phyloP scores from a whole-genome alignment of 306 rosid species.

The Prosopis cineraria region DNA sequence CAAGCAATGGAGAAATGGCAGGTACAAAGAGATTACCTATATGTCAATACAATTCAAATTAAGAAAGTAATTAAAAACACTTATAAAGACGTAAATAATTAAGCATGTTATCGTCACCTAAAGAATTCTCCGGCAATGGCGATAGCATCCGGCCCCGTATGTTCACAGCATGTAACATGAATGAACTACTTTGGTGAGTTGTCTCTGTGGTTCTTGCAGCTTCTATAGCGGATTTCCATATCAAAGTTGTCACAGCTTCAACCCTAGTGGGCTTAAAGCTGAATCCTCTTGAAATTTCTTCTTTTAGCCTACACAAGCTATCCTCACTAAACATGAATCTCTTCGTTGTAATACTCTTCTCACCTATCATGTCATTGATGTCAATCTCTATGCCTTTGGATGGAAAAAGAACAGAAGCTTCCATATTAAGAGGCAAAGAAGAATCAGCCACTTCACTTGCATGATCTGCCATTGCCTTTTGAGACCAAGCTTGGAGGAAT shows the following conservation, averaged over 20 bases:
- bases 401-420: constrained; percentile 12
- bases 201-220: background rate
- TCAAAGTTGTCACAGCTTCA: constrained; percentile 21
- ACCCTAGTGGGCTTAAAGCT: background rate
- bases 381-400: background rate
- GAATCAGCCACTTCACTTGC: background rate
- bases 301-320: background rate
- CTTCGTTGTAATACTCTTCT: background rate
- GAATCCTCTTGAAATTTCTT: background rate
- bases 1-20: background rate
- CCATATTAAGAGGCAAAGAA: background rate
- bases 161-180: constrained; percentile 7
- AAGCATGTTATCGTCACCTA: background rate
- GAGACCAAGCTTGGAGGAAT: constrained; percentile 26
- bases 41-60: background rate
- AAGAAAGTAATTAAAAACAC: background rate
- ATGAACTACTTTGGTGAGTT: background rate
- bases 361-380: background rate
- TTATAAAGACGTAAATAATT: no score
- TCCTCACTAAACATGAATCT: constrained; percentile 9
- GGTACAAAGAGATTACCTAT: constrained; percentile 7
- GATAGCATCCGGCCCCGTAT: constrained; percentile 14
- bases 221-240: constrained; percentile 22
- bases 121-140: background rate
- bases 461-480: background rate